Evolutionary conservation across 2,329 filamentous ascomycete species (phyloP).

Genomic region (Seiridium unicorne): DNA sequence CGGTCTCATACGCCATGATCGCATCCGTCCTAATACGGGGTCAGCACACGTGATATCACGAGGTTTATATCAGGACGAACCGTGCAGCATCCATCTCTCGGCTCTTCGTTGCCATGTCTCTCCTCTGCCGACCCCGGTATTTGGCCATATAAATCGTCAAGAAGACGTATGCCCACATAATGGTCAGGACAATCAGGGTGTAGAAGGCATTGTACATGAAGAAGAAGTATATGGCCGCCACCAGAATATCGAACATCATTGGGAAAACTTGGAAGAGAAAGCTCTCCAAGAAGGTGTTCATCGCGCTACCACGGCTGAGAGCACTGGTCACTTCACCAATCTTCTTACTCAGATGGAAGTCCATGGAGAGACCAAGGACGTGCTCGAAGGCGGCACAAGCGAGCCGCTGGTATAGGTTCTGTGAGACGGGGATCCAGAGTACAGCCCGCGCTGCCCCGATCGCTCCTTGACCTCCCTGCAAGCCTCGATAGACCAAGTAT

Average conservation of each 20-base stretch:
- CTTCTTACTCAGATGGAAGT: conserved; percentile 50
- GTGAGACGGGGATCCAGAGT: conserved; percentile 47
- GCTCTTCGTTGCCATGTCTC: conserved; percentile 41
- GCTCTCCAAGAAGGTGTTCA: conserved; percentile 48
- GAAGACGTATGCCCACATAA: conserved; percentile 49
- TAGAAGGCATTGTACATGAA: conserved; percentile 45
- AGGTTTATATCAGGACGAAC: conserved; percentile 15
- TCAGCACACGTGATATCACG: background rate
- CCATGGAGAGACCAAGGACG: conserved; percentile 43
- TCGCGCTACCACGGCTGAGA: conserved; percentile 42
- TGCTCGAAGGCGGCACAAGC: conserved; percentile 46
- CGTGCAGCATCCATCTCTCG: conserved; percentile 49
- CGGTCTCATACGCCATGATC: conserved; percentile 52
- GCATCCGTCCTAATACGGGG: conserved; percentile 35
- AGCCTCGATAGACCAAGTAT: conserved; percentile 40
- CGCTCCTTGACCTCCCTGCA: conserved; percentile 44
- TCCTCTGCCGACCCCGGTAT: conserved; percentile 39
- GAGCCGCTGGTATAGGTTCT: conserved; percentile 40
- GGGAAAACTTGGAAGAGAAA: conserved; percentile 49
- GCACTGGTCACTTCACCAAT: conserved; percentile 52
- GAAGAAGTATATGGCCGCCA: conserved; percentile 47
- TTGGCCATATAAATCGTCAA: conserved; percentile 50
- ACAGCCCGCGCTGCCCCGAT: conserved; percentile 40
- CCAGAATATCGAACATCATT: conserved; percentile 47
- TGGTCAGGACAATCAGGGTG: conserved; percentile 44